Evolutionary conservation across 2,329 filamentous ascomycete species (phyloP).

Genomic region (Diaporthe amygdali): DNA sequence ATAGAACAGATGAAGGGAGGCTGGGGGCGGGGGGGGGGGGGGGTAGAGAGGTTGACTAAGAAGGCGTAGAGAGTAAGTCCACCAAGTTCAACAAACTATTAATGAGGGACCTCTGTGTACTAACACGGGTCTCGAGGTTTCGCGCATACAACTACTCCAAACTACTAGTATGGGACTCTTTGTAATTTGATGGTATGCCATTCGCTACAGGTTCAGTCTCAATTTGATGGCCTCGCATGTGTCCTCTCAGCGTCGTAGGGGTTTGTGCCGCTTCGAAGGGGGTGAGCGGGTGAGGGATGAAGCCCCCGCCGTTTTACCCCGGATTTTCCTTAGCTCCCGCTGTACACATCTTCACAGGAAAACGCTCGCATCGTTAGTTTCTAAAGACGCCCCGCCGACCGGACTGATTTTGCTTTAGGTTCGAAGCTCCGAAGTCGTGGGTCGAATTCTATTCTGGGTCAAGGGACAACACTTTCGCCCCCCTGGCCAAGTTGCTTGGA

Average conservation of each 20-base stretch:
- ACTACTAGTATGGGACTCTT: background rate
- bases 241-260: background rate
- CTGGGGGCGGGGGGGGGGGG: too few relatives aligned
- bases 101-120: background rate
- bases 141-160: background rate
- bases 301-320: background rate
- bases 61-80: background rate
- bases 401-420: too few relatives aligned
- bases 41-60: background rate
- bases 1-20: background rate
- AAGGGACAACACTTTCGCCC: too few relatives aligned
- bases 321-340: background rate
- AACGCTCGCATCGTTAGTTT: background rate
- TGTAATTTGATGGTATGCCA: background rate
- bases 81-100: background rate
- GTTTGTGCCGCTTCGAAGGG: background rate
- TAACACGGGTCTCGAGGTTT: background rate
- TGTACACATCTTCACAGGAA: background rate
- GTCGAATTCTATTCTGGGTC: too few relatives aligned
- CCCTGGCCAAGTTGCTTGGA: too few relatives aligned
- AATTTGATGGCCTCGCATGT: background rate
- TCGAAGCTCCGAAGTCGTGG: too few relatives aligned
- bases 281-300: background rate
- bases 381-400: too few relatives aligned
- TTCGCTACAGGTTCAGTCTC: background rate